Base-by-base conservation (phyloP, 306 rosid genomes). In the Cucurbita argyrosperma region DNA sequence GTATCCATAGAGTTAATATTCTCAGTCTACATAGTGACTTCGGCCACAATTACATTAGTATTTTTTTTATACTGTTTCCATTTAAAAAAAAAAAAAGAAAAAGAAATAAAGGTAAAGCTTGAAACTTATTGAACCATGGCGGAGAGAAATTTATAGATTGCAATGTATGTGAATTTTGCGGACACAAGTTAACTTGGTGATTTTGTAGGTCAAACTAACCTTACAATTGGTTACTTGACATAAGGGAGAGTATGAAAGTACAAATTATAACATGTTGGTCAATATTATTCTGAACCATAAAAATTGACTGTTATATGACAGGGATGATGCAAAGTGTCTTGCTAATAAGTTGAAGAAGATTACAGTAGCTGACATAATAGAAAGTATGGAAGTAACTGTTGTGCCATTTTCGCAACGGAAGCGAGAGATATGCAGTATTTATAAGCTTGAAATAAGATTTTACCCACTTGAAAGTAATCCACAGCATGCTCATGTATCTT, bases 321-420 rank as follows among this genome's bases (percentile, higher is more conserved):
- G 98, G 92, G 81, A 87, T 18, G 84, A 86, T 76, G 95, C 96
- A 26, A 77, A 81, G 61, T 46, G 75, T 39, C 84, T 90, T 71
- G 92, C 96, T 6, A 86, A 89, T 76, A 89, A 86, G 74, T 77
- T 94, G 77, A 94, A 88, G 88, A 91, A 82, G 80, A 85, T 94
- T 52, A 91, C 95, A 59, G 95, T 91, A 70, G 99, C 99, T 63
- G 97, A 88, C 83, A 77, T 89, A 72, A 83, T 91, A 47, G 82
- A 94, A 81, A 84, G 83, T 75, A 84, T 91, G 88, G 77, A 87
- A 78, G 90, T 85, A 43, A 85, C 88, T 72, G 85, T 89, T n/a
- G 80, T 82, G 59, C 94, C 94, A 23, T 77, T 82, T 72, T 26
- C 73, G 45, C 74, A 78, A 77, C 63, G 49, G 19, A 76, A 77